These are phyloP conservation scores for Colletotrichum cuscutae DNA, from an alignment of 2,329 filamentous ascomycete genomes.

Conservation along the genomic window DNA sequence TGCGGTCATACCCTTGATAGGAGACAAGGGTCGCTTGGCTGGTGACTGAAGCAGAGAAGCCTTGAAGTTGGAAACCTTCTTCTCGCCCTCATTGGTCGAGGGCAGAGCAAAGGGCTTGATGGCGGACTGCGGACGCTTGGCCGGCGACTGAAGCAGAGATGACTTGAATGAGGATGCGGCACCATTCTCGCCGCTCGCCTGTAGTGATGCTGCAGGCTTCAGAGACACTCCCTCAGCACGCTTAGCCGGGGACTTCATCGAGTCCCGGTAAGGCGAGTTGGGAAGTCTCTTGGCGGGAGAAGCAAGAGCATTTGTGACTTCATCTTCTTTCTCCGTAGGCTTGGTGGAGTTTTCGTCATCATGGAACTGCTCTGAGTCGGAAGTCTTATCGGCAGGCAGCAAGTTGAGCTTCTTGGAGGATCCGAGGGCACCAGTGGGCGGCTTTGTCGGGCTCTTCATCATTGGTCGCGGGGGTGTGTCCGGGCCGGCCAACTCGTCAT, in stretches of 20 bases:
- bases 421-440: conserved; percentile 46
- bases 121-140: conserved; percentile 60
- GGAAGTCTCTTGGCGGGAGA: conserved; percentile 68
- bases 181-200: conserved; percentile 32
- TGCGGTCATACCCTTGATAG: conserved; percentile 50
- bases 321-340: conserved; percentile 24
- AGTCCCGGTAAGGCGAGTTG: conserved; percentile 63
- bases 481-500: conserved; percentile 67
- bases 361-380: conserved; percentile 34
- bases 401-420: conserved; percentile 49
- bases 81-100: conserved; percentile 40
- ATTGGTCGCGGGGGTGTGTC: conserved; percentile 63
- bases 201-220: conserved; percentile 45
- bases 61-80: conserved; percentile 55
- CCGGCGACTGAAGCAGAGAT: conserved; percentile 59
- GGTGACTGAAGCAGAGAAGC: conserved; percentile 62
- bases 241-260: conserved; percentile 67
- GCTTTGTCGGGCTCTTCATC: conserved; percentile 66
- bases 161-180: conserved; percentile 49
- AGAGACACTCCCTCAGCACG: conserved; percentile 55
- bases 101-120: conserved; percentile 49
- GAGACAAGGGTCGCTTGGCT: conserved; percentile 59
- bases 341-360: conserved; percentile 33
- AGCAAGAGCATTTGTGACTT: conserved; percentile 50
- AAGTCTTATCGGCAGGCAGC: conserved; percentile 32